These are phyloP conservation scores for Emergomyces orientalis DNA, from an alignment of 2,329 filamentous ascomycete species.

Conservation along the genomic window DNA sequence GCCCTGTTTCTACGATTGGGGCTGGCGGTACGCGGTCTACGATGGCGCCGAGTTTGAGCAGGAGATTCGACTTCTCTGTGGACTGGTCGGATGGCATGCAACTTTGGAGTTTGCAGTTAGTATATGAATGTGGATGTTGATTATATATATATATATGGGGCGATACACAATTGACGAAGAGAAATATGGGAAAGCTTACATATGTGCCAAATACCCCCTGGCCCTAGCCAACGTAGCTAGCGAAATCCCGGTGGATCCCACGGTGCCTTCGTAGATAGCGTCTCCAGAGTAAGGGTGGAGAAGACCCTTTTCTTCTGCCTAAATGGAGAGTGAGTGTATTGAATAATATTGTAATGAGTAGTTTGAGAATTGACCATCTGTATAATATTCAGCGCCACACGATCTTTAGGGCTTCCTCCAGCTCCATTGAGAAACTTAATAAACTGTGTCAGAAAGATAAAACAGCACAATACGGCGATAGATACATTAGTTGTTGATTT, in stretches of 20 bases:
- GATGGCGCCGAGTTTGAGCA: slow-evolving; percentile 80
- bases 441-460: slow-evolving; percentile 12
- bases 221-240: slow-evolving; percentile 81
- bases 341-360: background rate
- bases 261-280: slow-evolving; percentile 94
- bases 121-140: background rate
- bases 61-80: slow-evolving; percentile 77
- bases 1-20: slow-evolving; percentile 83
- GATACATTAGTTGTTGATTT: background rate
- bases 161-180: background rate
- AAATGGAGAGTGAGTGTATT: slow-evolving; percentile 15
- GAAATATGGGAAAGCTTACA: slow-evolving; percentile 42
- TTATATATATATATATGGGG: background rate
- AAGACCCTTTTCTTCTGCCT: slow-evolving; percentile 68
- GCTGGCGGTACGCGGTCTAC: slow-evolving; percentile 86
- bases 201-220: slow-evolving; percentile 82
- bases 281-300: slow-evolving; percentile 74
- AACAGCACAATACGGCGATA: background rate
- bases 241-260: slow-evolving; percentile 92
- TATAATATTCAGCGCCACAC: slow-evolving; percentile 88
- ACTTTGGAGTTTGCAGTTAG: slow-evolving; percentile 24
- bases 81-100: slow-evolving; percentile 95
- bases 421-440: slow-evolving; percentile 77
- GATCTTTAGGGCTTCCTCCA: slow-evolving; percentile 87
- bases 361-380: slow-evolving; percentile 40